Percentiles rank a stretch among this genome's conserved stretches.
phyloP scores from a whole-genome alignment of 163 green algal genomes.

The Coccomyxa subellipsoidea region DNA sequence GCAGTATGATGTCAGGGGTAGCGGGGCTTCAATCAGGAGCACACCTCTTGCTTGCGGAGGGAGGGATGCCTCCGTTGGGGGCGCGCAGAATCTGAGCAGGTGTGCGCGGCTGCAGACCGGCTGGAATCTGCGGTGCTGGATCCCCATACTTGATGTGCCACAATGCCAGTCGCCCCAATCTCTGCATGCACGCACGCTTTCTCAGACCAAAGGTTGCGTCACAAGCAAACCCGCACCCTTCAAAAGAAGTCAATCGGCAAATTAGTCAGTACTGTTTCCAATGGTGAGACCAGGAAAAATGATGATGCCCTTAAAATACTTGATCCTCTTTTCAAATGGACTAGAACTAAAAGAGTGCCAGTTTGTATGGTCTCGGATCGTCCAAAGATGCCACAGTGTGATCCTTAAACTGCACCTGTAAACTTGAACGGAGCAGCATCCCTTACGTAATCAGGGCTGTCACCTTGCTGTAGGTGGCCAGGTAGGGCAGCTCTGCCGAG shows the following conservation, averaged over 20 bases:
- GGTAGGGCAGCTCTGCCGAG: conserved; percentile 43
- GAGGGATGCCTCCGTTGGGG: background rate
- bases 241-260: too few relatives aligned
- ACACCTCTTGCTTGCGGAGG: background rate
- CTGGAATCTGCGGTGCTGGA: background rate
- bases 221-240: too few relatives aligned
- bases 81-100: background rate
- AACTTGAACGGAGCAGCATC: background rate
- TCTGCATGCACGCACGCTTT: background rate
- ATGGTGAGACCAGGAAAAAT: too few relatives aligned
- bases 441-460: background rate
- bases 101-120: background rate
- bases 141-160: background rate
- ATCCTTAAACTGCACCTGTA: too few relatives aligned
- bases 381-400: too few relatives aligned
- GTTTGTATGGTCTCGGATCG: too few relatives aligned
- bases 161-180: background rate
- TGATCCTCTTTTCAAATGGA: too few relatives aligned
- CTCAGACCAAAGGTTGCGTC: background rate
- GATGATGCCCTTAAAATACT: too few relatives aligned
- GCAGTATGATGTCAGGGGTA: too few relatives aligned
- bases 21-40: background rate
- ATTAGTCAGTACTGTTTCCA: too few relatives aligned
- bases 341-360: too few relatives aligned
- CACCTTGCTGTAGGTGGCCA: conserved; percentile 59